Base-by-base conservation (phyloP, 129 eudicot genomes). In the Silybum marianum region DNA sequence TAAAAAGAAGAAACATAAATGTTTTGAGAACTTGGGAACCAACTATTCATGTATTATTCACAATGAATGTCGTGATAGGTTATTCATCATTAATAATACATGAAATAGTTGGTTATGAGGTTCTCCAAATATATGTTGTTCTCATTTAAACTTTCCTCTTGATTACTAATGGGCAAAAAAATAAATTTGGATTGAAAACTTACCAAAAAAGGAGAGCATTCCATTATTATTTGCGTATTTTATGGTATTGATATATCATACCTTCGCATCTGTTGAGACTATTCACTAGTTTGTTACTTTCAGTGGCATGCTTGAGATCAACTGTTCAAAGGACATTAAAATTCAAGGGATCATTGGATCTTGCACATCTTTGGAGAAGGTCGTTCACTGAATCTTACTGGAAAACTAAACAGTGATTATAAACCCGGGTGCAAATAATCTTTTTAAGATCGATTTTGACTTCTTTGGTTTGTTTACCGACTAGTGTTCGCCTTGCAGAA, bases 311-410 rank as follows among this genome's bases (percentile, higher is more conserved):
- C 90, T 95, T 79, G 99, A 95, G 93, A 88, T 95, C 75, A 86
- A 89, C 80, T 92, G 99, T 77, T 95, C 99, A 30, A 95, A 95
- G 87, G 99, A 95, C 79, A 91, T 95, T 67, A 95, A 92, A 84
- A 80, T 95, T 85, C 97, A 95, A 81, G 99, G 99, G 74, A 83
- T 89, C 60, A 86, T 95, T 78, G 99, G 99, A 80, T 94, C 99
- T 80, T 95, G 99, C 88, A 92, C 99, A 38, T 89, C 99, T 6
- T 72, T 88, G 84, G 97, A 95, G 86, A 95, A 95, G 99, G 99
- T 95, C 74, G 79, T 72, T 34, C 81, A 28, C 76, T 3, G 24
- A 68, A 69, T 42, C 46, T 46, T 77, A 67, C 60, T 16, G 51
- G 51, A 65, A 23, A 65, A 65, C 4, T 69, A 69, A 69, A 69